Base-by-base conservation (phyloP, 164 flowering plant species). In the Taxillus chinensis region DNA sequence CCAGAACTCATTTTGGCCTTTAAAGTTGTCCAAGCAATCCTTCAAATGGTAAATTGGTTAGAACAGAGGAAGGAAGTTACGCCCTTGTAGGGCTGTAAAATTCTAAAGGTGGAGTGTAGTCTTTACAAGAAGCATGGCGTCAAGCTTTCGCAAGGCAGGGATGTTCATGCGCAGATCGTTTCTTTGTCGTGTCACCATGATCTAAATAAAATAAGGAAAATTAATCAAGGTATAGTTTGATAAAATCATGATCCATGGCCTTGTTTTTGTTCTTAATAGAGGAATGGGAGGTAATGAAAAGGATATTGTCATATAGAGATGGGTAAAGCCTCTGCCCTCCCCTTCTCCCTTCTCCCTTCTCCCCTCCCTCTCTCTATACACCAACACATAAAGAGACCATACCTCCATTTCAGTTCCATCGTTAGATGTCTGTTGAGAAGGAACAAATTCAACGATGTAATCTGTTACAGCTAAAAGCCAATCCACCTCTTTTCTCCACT, bases 381-480 rank as follows among this genome's bases (percentile, higher is more conserved):
- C 59, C 39, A 27, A 15, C 38, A 39, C 43, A 56, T 45, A 57
- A 54, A 62, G 62, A 65, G 55, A 62, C 51, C 63, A 59, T 49
- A 86, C 98, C 87, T 90, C 96, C 87, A 86, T 75, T 52, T 49
- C 65, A 27, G 74, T 59, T 64, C 98, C 98, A 71, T 90, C 82
- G 39, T 77, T 78, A 48, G 83, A 52, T 77, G 53, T 78, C 73
- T 92, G 98, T 68, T 82, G 79, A 5, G 93, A 82, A 71, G 98
- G 90, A 58, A 82, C 96, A 48, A 92, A 78, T 59, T 92, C 93
- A 60, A 92, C 98, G 69, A 90, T 82, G 77, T 90, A 84, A 77
- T 92, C 98, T 0, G 96, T 77, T 17, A 90, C 98, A 54, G 96
- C 87, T 71, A 92, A 74, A 45, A 90, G 82, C 96, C 96, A 92